Evolutionary conservation across 2,329 filamentous ascomycete species (phyloP).

Genomic region (Corinectria fuckeliana): DNA sequence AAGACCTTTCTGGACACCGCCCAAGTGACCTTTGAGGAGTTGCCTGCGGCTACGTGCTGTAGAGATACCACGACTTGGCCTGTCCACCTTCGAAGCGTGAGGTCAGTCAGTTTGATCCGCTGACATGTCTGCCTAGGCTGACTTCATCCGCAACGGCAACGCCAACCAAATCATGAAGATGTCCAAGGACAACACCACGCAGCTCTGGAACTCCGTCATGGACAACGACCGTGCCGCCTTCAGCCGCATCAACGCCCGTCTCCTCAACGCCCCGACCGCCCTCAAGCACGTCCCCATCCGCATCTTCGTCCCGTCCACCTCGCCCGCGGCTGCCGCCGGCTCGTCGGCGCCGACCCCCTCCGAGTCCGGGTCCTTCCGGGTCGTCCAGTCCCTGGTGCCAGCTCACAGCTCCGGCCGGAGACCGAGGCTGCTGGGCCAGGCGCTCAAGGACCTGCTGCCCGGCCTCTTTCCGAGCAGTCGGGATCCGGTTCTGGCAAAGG

Average conservation of each 20-base stretch:
- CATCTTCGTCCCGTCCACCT: conserved; percentile 78
- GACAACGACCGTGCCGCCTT: conserved; percentile 78
- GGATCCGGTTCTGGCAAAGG: conserved; percentile 82
- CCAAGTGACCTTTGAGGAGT: neutral
- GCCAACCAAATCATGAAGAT: conserved; percentile 90
- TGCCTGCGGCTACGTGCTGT: neutral
- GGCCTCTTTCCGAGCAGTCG: conserved; percentile 85
- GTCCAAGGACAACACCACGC: conserved; percentile 81
- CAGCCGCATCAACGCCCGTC: conserved; percentile 74
- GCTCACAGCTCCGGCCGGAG: conserved; percentile 45
- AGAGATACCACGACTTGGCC: neutral
- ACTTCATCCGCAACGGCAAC: conserved; percentile 86
- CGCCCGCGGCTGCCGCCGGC: conserved; percentile 49
- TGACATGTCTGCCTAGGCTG: conserved; percentile 59
- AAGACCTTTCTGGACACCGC: neutral
- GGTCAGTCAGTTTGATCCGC: neutral
- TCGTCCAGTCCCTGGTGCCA: conserved; percentile 78
- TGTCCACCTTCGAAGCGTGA: neutral
- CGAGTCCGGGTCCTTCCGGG: conserved; percentile 64
- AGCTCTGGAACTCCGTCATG: conserved; percentile 81
- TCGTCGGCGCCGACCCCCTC: conserved; percentile 36
- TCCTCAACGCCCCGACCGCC: conserved; percentile 76
- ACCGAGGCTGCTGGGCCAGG: conserved; percentile 71
- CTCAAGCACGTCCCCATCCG: conserved; percentile 87
- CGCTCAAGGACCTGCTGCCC: conserved; percentile 77